A percentile compares a stretch with the other conserved stretches of the same genome.
Conservation (phyloP, 1,284 basidiomycete species). For the Ceraceosorus guamensis region DNA sequence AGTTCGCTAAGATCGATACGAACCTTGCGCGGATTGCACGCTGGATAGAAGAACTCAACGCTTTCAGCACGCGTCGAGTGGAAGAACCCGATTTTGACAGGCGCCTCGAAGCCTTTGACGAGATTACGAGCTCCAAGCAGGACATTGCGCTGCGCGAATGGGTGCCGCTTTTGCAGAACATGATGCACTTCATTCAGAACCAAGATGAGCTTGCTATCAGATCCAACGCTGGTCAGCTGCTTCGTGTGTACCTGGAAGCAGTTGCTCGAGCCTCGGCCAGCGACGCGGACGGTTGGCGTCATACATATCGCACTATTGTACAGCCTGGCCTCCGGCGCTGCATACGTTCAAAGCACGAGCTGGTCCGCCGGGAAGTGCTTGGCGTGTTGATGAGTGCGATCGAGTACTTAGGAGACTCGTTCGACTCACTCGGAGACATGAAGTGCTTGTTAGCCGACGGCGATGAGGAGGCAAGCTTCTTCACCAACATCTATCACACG, state of each 20-base stretch:
- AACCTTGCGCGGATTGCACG: constrained; percentile 20
- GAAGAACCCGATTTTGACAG: constrained; percentile 91
- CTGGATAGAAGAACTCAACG: constrained; percentile 59
- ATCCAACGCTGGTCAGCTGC: constrained; percentile 67
- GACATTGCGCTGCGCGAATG: constrained; percentile 58
- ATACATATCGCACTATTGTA: constrained; percentile 61
- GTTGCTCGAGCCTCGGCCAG: constrained; percentile 1
- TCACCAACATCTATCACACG: constrained; percentile 91
- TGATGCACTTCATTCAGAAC: constrained; percentile 81
- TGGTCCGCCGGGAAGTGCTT: constrained; percentile 81
- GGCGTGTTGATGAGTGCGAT: constrained; percentile 73
- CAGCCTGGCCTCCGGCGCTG: constrained; percentile 76
- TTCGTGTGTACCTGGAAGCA: constrained; percentile 69
- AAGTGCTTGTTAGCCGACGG: constrained; percentile 72
- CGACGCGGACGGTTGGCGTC: not conserved
- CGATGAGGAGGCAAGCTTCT: constrained; percentile 93
- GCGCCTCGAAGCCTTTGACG: constrained; percentile 69
- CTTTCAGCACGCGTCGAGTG: constrained; percentile 71
- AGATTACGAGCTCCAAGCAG: constrained; percentile 58
- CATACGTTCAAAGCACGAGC: constrained; percentile 71
- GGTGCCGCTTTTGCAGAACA: constrained; percentile 76
- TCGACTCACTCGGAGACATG: constrained; percentile 69
- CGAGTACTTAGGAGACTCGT: constrained; percentile 53
- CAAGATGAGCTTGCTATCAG: constrained; percentile 80
- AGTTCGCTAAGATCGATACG: constrained; percentile 30